Percentiles rank a stretch among this genome's conserved stretches.
These are phyloP conservation scores for Misopates orontium DNA, from an alignment of 257 asterid species.

Conservation along the genomic window DNA sequence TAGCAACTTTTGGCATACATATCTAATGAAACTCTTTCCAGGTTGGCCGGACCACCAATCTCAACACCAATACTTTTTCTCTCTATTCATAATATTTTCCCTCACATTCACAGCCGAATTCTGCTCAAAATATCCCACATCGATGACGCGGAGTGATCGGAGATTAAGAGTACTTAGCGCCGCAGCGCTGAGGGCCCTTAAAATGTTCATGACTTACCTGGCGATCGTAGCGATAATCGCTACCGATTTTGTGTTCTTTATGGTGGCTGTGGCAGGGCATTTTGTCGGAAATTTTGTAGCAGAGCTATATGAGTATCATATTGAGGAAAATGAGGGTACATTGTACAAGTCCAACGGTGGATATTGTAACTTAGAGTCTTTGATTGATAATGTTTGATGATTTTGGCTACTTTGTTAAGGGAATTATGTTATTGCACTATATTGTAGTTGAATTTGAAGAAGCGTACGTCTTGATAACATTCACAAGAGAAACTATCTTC, in stretches of 20 bases:
- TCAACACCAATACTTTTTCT: conserved; percentile 26
- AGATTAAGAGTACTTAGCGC: conserved; percentile 22
- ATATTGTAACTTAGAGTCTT: too few relatives aligned
- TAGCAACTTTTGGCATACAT: conserved; percentile 37
- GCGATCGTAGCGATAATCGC: conserved; percentile 41
- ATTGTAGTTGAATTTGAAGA: too few relatives aligned
- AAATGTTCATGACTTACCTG: conserved; percentile 53
- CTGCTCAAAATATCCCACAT: conserved; percentile 41
- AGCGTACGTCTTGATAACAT: too few relatives aligned
- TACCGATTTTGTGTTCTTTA: conserved; percentile 40
- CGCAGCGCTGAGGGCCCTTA: conserved; percentile 40
- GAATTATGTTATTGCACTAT: too few relatives aligned
- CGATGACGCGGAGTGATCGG: conserved; percentile 22
- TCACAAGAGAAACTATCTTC: too few relatives aligned
- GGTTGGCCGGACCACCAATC: conserved; percentile 48
- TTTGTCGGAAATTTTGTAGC: conserved; percentile 47
- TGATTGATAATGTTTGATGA: too few relatives aligned
- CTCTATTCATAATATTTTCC: conserved; percentile 43
- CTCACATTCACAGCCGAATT: conserved; percentile 51
- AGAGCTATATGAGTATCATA: conserved; percentile 33
- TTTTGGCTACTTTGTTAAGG: too few relatives aligned
- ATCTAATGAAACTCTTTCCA: conserved; percentile 42
- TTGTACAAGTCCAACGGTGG: neutral
- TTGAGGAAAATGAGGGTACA: conserved; percentile 30
- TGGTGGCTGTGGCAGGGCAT: conserved; percentile 59